Conservation (phyloP, 257 asterid species). For the Anisodus tanguticus region DNA sequence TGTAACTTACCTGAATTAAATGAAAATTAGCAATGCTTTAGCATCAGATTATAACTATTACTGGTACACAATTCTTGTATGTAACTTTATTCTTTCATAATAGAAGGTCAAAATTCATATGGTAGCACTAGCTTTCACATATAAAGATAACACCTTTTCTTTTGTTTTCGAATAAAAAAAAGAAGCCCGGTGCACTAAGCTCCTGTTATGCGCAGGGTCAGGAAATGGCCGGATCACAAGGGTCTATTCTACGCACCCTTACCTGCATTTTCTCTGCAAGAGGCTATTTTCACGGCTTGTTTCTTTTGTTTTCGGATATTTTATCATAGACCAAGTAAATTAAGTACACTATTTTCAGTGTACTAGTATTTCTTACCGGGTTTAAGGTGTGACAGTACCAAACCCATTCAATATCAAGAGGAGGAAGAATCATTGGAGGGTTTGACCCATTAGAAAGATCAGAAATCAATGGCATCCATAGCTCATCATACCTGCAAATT, state of each 20-base stretch:
- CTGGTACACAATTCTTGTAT: neutral
- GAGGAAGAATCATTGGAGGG: constrained; percentile 89
- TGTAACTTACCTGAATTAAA: constrained; percentile 62
- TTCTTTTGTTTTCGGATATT: constrained; percentile 1
- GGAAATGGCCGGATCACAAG: no score
- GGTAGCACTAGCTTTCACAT: neutral
- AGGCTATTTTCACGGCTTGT: no score
- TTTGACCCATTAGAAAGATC: constrained; percentile 57
- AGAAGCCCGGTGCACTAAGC: no score
- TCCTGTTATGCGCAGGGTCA: no score
- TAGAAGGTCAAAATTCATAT: neutral
- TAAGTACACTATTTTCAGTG: neutral
- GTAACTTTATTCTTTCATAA: constrained; percentile 16
- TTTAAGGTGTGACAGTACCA: constrained; percentile 91
- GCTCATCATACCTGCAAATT: constrained; percentile 68
- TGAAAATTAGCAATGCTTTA: constrained; percentile 1
- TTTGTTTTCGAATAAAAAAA: neutral
- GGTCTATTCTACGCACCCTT: no score
- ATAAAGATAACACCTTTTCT: neutral
- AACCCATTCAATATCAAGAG: constrained; percentile 94
- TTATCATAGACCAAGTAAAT: neutral
- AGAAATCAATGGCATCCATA: constrained; percentile 94
- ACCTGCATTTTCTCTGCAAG: no score
- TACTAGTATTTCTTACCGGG: constrained; percentile 47
- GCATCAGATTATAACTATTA: neutral